Evolutionary conservation across 805 yeast genomes (phyloP), one percentile per base, ranked within the genome.

Genomic region (Starmerella stigmatis): DNA sequence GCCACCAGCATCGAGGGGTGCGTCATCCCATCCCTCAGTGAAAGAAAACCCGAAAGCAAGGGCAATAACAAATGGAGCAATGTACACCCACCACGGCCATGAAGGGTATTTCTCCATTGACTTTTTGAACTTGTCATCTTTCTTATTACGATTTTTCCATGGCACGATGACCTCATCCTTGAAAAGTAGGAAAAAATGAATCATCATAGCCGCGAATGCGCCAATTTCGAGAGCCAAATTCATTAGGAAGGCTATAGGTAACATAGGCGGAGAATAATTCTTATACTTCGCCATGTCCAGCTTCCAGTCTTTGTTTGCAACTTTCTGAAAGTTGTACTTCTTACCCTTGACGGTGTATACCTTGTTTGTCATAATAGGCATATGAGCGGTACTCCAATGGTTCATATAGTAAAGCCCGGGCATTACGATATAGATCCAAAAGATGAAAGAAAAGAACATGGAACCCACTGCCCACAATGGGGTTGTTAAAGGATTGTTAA

Each of bases 21-120:
- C 44, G 39, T 46, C n/a, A 10, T 37, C 41, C 52, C 52, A 49
- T 1, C 50, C 52, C 1, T 65, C 61, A 16, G 78, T 67, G 15
- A 51, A 33, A 11, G 51, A 50, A 13, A 49, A 33, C 17, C 52
- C 46, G 17, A 53, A 29, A 2, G 46, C 56, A 9, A 51, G 38
- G 5, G 51, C 49, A 5, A 46, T 31, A 5, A 70, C 41, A 36
- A 78, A 64, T 13, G 74, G 63, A 5, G 61, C 48, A 3, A 64
- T 53, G 55, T 72, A 80, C 76, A 81, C 72, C 77, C 78, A 74
- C 31, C 72, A 73, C 2, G 84, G 84, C 35, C 75, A 81, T 52
- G 78, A 81, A 11, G 68, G 68, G 59, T 78, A 77, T 9, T 17
- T 19, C 21, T 61, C 56, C 78, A 78, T 75, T 47, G 77, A 66